Evolutionary conservation across 768 basidiomycete species (phyloP).

Genomic region (Mycena metata): DNA sequence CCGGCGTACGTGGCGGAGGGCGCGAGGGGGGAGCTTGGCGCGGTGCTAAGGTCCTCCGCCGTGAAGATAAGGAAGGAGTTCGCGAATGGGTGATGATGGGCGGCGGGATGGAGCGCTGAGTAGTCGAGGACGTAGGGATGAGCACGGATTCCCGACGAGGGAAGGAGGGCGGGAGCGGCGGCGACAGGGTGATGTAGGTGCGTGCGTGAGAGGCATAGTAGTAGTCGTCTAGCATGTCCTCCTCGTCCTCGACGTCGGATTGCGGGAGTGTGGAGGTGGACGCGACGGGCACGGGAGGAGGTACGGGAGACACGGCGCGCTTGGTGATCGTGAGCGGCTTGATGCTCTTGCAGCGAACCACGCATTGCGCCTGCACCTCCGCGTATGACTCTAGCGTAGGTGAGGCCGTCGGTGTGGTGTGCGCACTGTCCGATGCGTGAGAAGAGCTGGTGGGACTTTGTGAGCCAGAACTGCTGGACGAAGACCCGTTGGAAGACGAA

Average conservation of each 20-base stretch:
- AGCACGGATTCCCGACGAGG: conserved; percentile 18
- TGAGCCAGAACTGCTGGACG: too few relatives aligned
- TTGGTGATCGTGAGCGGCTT: conserved; percentile 27
- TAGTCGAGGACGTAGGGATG: not conserved
- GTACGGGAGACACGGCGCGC: conserved; percentile 26
- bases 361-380: conserved; percentile 4
- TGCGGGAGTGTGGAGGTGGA: too few relatives aligned
- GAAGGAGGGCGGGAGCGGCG: conserved; percentile 1
- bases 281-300: not conserved
- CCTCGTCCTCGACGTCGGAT: conserved; percentile 1
- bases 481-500: too few relatives aligned
- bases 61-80: not conserved
- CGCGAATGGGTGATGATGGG: conserved; percentile 22
- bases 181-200: conserved; percentile 24
- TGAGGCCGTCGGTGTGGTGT: conserved; percentile 5
- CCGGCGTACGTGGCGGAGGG: conserved; percentile 32
- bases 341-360: conserved; percentile 31
- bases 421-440: not conserved
- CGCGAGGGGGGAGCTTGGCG: conserved; percentile 6
- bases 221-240: conserved; percentile 13
- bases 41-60: conserved; percentile 4
- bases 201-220: conserved; percentile 28
- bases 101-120: conserved; percentile 32
- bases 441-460: too few relatives aligned
- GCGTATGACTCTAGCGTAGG: conserved; percentile 3